Conservation (phyloP, 2,329 filamentous ascomycete genomes). For the Cladosporium sp. region DNA sequence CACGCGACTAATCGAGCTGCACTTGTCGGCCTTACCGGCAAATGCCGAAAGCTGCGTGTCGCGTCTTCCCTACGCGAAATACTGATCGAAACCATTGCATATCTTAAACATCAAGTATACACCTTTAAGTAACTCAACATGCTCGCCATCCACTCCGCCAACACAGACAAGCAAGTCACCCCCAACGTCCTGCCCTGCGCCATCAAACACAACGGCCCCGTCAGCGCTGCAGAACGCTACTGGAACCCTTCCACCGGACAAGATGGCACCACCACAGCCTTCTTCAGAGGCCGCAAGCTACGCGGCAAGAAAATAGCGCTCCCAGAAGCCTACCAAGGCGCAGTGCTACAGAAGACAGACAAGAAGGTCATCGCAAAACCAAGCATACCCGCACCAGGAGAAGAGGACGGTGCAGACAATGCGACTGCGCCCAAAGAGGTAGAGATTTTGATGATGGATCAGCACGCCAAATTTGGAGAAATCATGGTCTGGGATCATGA, state of each 20-base stretch:
- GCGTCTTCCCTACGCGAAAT: neutral
- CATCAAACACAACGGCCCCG: constrained; percentile 73
- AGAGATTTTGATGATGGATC: constrained; percentile 59
- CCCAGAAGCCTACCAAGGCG: constrained; percentile 66
- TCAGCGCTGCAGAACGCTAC: constrained; percentile 64
- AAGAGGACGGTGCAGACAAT: constrained; percentile 11
- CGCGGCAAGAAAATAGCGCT: constrained; percentile 66
- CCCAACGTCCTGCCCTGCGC: constrained; percentile 78
- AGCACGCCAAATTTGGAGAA: constrained; percentile 69
- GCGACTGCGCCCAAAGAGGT: constrained; percentile 33
- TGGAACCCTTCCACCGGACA: constrained; percentile 60
- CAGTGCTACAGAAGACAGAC: constrained; percentile 31
- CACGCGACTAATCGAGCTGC: neutral
- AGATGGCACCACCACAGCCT: constrained; percentile 47
- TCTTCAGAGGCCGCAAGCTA: constrained; percentile 80
- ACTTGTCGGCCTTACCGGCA: neutral
- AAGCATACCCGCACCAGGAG: neutral
- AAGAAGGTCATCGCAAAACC: constrained; percentile 10
- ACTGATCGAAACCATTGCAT: neutral
- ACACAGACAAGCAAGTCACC: constrained; percentile 44
- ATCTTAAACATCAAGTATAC: neutral
- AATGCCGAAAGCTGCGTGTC: neutral
- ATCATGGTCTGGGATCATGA: constrained; percentile 87
- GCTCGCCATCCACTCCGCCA: constrained; percentile 44
- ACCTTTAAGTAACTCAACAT: constrained; percentile 33